These are phyloP conservation scores for Zygoascus bituminiphila DNA, from an alignment of 805 yeast genomes.

Conservation along the genomic window DNA sequence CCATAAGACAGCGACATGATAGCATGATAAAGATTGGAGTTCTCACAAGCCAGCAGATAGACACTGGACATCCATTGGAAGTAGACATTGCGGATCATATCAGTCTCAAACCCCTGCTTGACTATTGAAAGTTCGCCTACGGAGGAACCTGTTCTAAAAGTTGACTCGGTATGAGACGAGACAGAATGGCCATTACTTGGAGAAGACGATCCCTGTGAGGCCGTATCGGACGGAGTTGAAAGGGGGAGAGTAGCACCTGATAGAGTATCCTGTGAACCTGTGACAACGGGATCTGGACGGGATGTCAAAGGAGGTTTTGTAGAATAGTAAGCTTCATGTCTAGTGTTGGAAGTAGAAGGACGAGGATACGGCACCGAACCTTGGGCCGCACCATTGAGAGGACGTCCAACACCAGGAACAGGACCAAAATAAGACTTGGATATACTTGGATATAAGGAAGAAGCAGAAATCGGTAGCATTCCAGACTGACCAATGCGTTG, in stretches of 20 bases:
- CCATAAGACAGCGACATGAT: constrained; percentile 23
- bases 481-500: neutral
- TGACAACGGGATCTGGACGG: neutral
- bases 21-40: constrained; percentile 21
- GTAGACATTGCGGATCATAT: constrained; percentile 20
- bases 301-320: neutral
- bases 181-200: neutral
- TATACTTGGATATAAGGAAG: neutral
- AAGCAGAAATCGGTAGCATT: neutral
- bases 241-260: neutral
- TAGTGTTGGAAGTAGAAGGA: neutral
- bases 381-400: neutral
- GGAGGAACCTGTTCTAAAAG: neutral
- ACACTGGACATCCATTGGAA: constrained; percentile 20
- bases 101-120: constrained; percentile 23
- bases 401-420: neutral
- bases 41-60: constrained; percentile 16
- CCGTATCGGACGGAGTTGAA: neutral
- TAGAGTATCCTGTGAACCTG: neutral
- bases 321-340: neutral
- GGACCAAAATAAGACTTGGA: neutral
- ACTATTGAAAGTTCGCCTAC: constrained; percentile 11
- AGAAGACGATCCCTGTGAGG: neutral
- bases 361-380: neutral
- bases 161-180: no score